These are phyloP conservation scores for Trapa incisa DNA, from an alignment of 345 rosid genomes.

Conservation along the genomic window DNA sequence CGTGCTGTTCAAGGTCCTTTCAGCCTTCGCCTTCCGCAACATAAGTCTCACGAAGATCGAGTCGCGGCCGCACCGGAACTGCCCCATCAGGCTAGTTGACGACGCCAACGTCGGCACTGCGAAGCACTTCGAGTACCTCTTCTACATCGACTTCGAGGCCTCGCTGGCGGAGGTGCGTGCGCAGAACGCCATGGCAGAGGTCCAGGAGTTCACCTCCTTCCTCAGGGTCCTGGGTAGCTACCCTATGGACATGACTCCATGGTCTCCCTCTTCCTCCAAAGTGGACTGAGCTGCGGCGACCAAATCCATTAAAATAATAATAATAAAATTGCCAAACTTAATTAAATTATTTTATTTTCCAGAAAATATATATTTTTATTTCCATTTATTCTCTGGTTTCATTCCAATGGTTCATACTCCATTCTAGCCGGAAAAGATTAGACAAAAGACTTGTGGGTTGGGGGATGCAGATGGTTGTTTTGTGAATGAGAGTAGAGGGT, in stretches of 20 bases:
- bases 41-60: conserved; percentile 44
- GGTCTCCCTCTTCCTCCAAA: conserved; percentile 32
- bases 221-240: conserved; percentile 41
- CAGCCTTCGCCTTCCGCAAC: conserved; percentile 39
- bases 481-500: no score
- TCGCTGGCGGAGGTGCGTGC: conserved; percentile 39
- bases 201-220: conserved; percentile 46
- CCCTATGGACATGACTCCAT: conserved; percentile 47
- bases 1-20: conserved; percentile 40
- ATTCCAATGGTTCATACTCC: conserved; percentile 4
- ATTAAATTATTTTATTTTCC: background rate
- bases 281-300: conserved; percentile 11
- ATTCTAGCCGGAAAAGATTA: background rate
- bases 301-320: background rate
- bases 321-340: background rate
- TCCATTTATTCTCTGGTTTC: background rate
- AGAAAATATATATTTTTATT: background rate
- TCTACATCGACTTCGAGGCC: conserved; percentile 42
- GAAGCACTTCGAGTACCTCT: conserved; percentile 44
- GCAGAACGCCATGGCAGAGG: conserved; percentile 44
- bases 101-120: conserved; percentile 41
- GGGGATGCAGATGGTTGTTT: no score
- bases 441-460: background rate
- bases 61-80: conserved; percentile 38
- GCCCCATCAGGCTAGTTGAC: conserved; percentile 37